These are phyloP conservation scores for Flaveria sonorensis DNA, from an alignment of 129 eudicot genomes.

Conservation along the genomic window DNA sequence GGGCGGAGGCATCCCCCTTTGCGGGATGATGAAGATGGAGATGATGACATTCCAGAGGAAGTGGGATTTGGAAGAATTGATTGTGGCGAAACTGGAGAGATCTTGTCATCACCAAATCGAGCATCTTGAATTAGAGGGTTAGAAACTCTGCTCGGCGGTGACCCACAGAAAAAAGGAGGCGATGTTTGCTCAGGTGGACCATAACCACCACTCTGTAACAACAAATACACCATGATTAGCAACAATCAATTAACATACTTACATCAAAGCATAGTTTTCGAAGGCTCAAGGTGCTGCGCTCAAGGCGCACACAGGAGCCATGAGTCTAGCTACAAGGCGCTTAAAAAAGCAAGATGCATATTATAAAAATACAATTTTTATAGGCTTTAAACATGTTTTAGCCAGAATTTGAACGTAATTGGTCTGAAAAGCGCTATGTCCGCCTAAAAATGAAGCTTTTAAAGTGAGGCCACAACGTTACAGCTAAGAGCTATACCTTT, in stretches of 20 bases:
- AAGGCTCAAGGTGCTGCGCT: no score
- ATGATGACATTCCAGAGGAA: constrained; percentile 39
- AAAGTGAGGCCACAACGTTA: no score
- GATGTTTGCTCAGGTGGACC: constrained; percentile 60
- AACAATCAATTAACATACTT: neutral
- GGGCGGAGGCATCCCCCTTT: constrained; percentile 64
- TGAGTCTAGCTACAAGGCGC: no score
- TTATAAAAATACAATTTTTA: no score
- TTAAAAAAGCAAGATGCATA: no score
- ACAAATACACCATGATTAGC: neutral
- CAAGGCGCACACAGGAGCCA: no score
- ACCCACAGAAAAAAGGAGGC: constrained; percentile 95
- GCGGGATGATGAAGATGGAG: constrained; percentile 61
- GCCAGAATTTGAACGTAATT: no score
- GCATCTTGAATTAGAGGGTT: constrained; percentile 95
- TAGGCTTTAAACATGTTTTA: no score
- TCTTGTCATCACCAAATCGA: constrained; percentile 76
- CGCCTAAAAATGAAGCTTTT: no score
- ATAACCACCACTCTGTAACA: constrained; percentile 61
- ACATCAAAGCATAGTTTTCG: neutral
- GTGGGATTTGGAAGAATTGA: constrained; percentile 42
- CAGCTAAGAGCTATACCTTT: constrained; percentile 45
- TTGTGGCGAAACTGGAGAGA: constrained; percentile 53
- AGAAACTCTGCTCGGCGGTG: constrained; percentile 98
- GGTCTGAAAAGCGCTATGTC: no score